Conservation (phyloP, 108 stramenopile genomes). For the Cyclotella kingstonii region DNA sequence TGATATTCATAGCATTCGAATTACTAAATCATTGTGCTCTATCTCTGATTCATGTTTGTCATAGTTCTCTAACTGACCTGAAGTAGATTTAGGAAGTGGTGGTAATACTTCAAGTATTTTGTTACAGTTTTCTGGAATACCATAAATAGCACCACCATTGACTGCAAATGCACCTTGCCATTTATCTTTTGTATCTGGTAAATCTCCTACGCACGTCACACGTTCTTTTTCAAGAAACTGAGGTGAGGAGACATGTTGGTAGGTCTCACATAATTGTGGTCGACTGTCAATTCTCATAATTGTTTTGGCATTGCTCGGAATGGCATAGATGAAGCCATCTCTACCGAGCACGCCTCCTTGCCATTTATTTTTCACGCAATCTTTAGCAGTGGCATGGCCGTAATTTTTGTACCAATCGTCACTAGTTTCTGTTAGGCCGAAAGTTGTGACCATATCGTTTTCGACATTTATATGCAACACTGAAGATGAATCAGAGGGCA, state of each 20-base stretch:
- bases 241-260: no score
- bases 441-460: slow-evolving; percentile 36
- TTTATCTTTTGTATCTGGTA: slow-evolving; percentile 68
- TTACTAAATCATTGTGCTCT: background rate
- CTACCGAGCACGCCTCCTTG: slow-evolving; percentile 72
- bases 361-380: slow-evolving; percentile 75
- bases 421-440: slow-evolving; percentile 13
- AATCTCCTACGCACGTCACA: slow-evolving; percentile 55
- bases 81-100: background rate
- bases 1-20: slow-evolving; percentile 8
- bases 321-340: slow-evolving; percentile 76
- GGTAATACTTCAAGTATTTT: slow-evolving; percentile 23
- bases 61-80: background rate
- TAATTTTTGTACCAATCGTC: background rate
- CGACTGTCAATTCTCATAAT: slow-evolving; percentile 67
- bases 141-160: slow-evolving; percentile 17
- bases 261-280: background rate
- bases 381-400: slow-evolving; percentile 1
- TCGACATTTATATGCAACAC: slow-evolving; percentile 36
- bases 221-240: slow-evolving; percentile 30
- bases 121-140: slow-evolving; percentile 33
- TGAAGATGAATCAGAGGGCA: slow-evolving; percentile 70
- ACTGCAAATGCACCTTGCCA: slow-evolving; percentile 66
- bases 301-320: slow-evolving; percentile 63
- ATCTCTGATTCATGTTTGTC: background rate